Conservation (phyloP, 345 rosid genomes). For the Pugionium cornutum region DNA sequence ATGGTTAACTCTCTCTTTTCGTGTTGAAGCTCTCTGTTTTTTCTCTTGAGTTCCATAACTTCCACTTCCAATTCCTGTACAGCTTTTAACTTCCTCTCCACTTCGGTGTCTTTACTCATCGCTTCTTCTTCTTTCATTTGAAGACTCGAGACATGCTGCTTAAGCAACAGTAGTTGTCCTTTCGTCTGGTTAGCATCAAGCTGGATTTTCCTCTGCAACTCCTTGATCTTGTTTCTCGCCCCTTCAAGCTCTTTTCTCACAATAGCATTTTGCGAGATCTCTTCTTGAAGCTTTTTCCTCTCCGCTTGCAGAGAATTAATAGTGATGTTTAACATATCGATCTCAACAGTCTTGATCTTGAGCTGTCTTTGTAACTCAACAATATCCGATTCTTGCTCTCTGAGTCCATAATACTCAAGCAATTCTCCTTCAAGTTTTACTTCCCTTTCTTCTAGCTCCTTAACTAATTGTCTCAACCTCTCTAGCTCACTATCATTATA, state of each 20-base stretch:
- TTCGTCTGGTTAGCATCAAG: conserved; percentile 91
- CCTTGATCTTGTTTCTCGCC: conserved; percentile 82
- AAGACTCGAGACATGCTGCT: conserved; percentile 85
- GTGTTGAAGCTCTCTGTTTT: conserved; percentile 86
- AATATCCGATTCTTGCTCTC: conserved; percentile 84
- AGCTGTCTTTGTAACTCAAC: conserved; percentile 81
- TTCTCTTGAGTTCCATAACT: conserved; percentile 90
- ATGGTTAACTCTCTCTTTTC: conserved; percentile 86
- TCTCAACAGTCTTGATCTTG: conserved; percentile 90
- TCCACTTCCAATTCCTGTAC: conserved; percentile 74
- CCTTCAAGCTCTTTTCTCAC: conserved; percentile 71
- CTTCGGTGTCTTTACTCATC: conserved; percentile 63
- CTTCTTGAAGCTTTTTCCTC: conserved; percentile 90
- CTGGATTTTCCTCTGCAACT: conserved; percentile 90
- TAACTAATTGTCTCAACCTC: conserved; percentile 64
- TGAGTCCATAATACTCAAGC: conserved; percentile 89
- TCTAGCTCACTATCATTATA: conserved; percentile 74
- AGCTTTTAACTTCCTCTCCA: conserved; percentile 72
- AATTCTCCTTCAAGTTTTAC: conserved; percentile 91
- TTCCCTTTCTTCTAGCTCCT: conserved; percentile 89
- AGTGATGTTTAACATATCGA: conserved; percentile 85
- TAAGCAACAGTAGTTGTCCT: conserved; percentile 85
- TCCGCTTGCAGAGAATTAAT: conserved; percentile 81
- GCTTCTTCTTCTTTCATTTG: conserved; percentile 84
- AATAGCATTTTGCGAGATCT: conserved; percentile 50